These are phyloP conservation scores for Teratosphaeria viscida DNA, from an alignment of 2,329 filamentous ascomycete species.

Conservation along the genomic window DNA sequence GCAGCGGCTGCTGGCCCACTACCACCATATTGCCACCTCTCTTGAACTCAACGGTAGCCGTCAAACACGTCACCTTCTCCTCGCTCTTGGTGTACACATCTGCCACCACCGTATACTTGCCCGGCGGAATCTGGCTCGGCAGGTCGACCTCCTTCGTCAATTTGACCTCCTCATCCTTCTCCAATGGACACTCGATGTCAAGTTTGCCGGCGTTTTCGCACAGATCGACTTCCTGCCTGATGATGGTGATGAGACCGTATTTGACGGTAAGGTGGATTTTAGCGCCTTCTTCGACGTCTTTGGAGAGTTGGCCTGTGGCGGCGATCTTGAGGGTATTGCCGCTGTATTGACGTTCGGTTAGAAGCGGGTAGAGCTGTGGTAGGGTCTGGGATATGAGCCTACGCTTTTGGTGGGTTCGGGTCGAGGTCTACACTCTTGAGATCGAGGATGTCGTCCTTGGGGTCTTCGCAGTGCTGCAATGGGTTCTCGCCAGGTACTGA, in stretches of 20 bases:
- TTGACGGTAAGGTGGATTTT: conserved; percentile 79
- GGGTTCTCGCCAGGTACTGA: conserved; percentile 79
- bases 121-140: conserved; percentile 77
- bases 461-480: conserved; percentile 65
- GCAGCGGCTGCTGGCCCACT: conserved; percentile 8
- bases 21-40: conserved; percentile 20
- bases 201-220: conserved; percentile 86
- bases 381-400: conserved; percentile 20
- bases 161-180: conserved; percentile 53
- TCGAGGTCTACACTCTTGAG: conserved; percentile 70
- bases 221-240: conserved; percentile 70
- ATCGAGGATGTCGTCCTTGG: conserved; percentile 57
- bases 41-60: conserved; percentile 58
- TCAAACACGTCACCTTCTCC: conserved; percentile 75
- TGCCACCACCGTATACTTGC: conserved; percentile 79
- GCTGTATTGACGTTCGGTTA: conserved; percentile 38
- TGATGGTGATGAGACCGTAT: conserved; percentile 83
- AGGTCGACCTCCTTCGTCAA: conserved; percentile 76
- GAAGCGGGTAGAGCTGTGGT: conserved; percentile 2
- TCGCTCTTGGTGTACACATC: conserved; percentile 69
- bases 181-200: conserved; percentile 76
- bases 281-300: conserved; percentile 66
- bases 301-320: conserved; percentile 62
- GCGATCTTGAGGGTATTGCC: conserved; percentile 68
- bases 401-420: conserved; percentile 84